Conservation (phyloP, 1,139 yeast genomes). For the Geotrichum fermentans region DNA sequence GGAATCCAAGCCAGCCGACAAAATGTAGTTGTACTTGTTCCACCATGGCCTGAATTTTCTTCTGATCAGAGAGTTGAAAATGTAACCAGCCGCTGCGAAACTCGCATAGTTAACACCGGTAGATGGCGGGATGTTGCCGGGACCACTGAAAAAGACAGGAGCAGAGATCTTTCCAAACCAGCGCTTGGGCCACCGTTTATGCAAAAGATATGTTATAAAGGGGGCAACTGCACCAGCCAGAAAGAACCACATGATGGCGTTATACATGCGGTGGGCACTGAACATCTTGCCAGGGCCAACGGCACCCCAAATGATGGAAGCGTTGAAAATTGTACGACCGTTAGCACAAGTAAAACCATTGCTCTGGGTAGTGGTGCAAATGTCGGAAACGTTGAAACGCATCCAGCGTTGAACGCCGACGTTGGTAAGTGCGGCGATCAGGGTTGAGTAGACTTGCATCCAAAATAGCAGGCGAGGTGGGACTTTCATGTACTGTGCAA, state of each 20-base stretch:
- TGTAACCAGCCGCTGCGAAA: constrained; percentile 40
- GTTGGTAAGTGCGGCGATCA: constrained; percentile 35
- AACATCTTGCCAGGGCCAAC: constrained; percentile 49
- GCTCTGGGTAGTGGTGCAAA: constrained; percentile 43
- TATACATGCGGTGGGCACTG: constrained; percentile 33
- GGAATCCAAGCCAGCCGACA: constrained; percentile 34
- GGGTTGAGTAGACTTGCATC: constrained; percentile 41
- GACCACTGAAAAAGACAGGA: constrained; percentile 42
- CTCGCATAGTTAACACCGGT: constrained; percentile 42
- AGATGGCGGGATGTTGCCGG: constrained; percentile 43
- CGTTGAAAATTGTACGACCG: constrained; percentile 42
- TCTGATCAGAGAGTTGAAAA: constrained; percentile 41
- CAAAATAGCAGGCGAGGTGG: constrained; percentile 40
- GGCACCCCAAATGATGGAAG: constrained; percentile 54
- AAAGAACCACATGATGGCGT: constrained; percentile 40
- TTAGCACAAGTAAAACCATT: constrained; percentile 45
- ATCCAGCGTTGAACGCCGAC: constrained; percentile 42
- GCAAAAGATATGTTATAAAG: constrained; percentile 40
- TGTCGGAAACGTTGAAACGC: constrained; percentile 40
- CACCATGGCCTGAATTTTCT: constrained; percentile 43
- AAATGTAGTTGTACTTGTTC: constrained; percentile 65
- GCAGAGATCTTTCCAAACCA: constrained; percentile 38
- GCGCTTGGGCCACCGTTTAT: constrained; percentile 43
- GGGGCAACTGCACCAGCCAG: constrained; percentile 41
- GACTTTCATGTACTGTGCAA: constrained; percentile 45